Base-by-base conservation (phyloP, 371 early-diverging fungal genomes). In the Syncephalis fuscata region DNA sequence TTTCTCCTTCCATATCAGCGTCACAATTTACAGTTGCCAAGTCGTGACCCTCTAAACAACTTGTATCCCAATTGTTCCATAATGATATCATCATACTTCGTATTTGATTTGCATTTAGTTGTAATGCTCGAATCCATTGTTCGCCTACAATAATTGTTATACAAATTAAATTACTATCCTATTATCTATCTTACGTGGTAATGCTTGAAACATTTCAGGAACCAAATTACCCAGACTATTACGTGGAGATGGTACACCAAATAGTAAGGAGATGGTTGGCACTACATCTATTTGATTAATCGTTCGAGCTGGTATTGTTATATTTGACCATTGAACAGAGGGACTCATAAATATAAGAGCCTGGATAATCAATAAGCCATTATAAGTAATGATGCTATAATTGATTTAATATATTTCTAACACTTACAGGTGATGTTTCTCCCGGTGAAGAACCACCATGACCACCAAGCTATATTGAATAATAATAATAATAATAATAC, bases 211-310 rank as follows among this genome's bases (percentile, higher is more conserved):
- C 8, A 83, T 48, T 36, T 83, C 80, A 0, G 77, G 73, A 25
- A 90, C 79, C 0, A 87, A 37, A 20, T 71, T 70, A 15, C 97
- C 97, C 11, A 96, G 64, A 54, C 73, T 94, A 57, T 90, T 90
- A 56, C 78, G 82, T 3, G 97, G 95, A 20, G 92, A 85, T 0
- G 94, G 94, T 15, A 88, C 60, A 2, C 83, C 85, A 52, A 92
- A 64, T 36, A 92, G 58, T 5, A 76, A 52, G n/a, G 88, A 66
- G 14, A 96, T 55, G 0, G 94, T 92, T 2, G 94, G 84, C 0
- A 89, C 91, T 19, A 93, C 42, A 51, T 90, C 92, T 32, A 88
- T 78, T 55, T 96, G 97, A 39, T 78, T 76, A 25, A 92, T 53
- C 8, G 4, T 55, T 55, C 22, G 57, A 55, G 8, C 26, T 15